Base-by-base conservation (phyloP, 345 rosid genomes). In the Cardamine occulta region DNA sequence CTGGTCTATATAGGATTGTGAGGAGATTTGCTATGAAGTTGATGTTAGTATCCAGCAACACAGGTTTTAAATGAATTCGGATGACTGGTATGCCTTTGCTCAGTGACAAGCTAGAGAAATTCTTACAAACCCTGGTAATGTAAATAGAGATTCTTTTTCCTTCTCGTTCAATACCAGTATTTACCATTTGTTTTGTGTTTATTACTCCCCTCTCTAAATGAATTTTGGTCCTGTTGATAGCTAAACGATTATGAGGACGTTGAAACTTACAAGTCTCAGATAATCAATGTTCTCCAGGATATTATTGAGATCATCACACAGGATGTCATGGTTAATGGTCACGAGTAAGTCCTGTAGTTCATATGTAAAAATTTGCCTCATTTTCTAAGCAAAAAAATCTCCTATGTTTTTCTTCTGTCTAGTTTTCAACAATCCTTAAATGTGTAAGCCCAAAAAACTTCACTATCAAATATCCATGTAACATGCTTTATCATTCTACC, bases 221-320 rank as follows among this genome's bases (percentile, higher is more conserved):
- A 39, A 68, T 21, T 71, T 63, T 70, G 55, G 66, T 70, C 47
- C 7, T 64, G 59, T 64, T 77, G 79, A 66, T 90, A 95, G 99
- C 81, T 75, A 28, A 65, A 7, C 68, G 91, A 82, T 45, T 0
- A 39, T 32, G 88, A 83, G 1, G 85, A 81, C 13, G 29, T 0
- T 11, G 91, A 82, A 14, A 19, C 28, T 14, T 81, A 85, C 85
- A 85, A 57, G 82, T 79, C 96, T 82, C 91, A 87, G 75, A 95
- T 93, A 80, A 83, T 93, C 80, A 88, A 91, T 82, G 78, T 87
- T 74, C 97, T 95, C 52, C 99, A 91, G 76, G 97, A 93, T 79
- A 93, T 93, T 65, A 84, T 95, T 70, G 99, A 95, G 84, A 87
- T 93, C 64, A 89, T 95, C 70, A 82, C 65, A 6, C 84, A 89